Evolutionary conservation across 1,284 basidiomycete genomes (phyloP).

Genomic region (Cerioporus squamosus): DNA sequence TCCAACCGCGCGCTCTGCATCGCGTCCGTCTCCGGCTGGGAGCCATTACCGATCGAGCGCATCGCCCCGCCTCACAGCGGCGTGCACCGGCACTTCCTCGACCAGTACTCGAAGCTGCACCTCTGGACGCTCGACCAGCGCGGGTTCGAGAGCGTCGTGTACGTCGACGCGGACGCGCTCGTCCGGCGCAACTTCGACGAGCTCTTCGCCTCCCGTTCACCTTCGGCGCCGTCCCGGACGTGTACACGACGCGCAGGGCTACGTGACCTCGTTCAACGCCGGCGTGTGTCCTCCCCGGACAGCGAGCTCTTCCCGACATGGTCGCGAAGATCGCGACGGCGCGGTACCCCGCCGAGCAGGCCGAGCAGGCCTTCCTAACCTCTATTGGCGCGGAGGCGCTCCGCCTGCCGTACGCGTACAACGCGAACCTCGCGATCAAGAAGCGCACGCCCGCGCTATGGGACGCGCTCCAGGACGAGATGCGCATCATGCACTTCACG

Average conservation of each 20-base stretch:
- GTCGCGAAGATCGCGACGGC: constrained; percentile 39
- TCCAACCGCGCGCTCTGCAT: constrained; percentile 45
- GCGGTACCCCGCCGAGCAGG: constrained; percentile 39
- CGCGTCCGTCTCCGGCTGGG: constrained; percentile 44
- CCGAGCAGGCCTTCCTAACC: constrained; percentile 52
- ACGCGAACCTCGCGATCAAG: constrained; percentile 51
- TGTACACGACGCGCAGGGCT: constrained; percentile 40
- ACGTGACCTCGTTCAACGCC: constrained; percentile 45
- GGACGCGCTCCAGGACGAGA: constrained; percentile 38
- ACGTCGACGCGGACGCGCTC: constrained; percentile 49
- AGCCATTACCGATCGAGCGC: constrained; percentile 39
- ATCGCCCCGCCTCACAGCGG: constrained; percentile 45
- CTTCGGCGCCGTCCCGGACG: constrained; percentile 49
- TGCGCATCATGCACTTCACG: constrained; percentile 48
- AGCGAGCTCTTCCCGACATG: constrained; percentile 41
- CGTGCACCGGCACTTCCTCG: constrained; percentile 42
- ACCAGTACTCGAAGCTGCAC: constrained; percentile 50
- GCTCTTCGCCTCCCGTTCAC: constrained; percentile 46
- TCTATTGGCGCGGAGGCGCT: constrained; percentile 43
- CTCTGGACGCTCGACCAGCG: constrained; percentile 45
- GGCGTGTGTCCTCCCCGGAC: constrained; percentile 45
- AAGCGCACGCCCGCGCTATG: constrained; percentile 39
- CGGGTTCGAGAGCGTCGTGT: constrained; percentile 38
- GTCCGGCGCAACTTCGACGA: constrained; percentile 49
- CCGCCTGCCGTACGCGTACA: constrained; percentile 48